A percentile compares a stretch with the other conserved stretches of the same genome.
Conservation (phyloP, 106 monocot genomes). For the Ottelia alismoides region DNA sequence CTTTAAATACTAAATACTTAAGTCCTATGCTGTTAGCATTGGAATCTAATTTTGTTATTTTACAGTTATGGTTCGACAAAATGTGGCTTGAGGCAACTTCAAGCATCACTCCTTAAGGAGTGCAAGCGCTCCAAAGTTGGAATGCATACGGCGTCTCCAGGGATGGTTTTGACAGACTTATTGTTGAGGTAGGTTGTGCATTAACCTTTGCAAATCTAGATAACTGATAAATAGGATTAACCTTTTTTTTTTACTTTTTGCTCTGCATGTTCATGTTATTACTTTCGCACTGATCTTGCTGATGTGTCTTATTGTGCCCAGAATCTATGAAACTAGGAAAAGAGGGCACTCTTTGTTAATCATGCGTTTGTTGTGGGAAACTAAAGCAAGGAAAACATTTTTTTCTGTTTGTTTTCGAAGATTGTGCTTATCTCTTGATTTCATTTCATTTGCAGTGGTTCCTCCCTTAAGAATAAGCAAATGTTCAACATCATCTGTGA, state of each 20-base stretch:
- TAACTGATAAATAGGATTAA: no score
- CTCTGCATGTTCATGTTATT: no score
- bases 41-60: not conserved
- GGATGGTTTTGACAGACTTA: constrained; percentile 95
- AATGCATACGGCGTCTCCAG: constrained; percentile 92
- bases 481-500: constrained; percentile 99
- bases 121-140: constrained; percentile 84
- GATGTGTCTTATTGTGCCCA: no score
- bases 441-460: constrained; percentile 45
- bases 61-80: constrained; percentile 92
- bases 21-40: not conserved
- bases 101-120: constrained; percentile 75
- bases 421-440: not conserved
- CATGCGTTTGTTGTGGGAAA: no score
- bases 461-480: constrained; percentile 79
- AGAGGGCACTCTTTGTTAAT: no score
- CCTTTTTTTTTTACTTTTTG: no score
- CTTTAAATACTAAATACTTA: no score
- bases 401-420: no score
- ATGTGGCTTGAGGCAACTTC: constrained; percentile 90
- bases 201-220: not conserved
- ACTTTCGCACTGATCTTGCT: no score
- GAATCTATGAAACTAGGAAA: no score
- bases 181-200: constrained; percentile 58
- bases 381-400: no score